Evolutionary conservation across 345 rosid species (phyloP).

Genomic region (Psidium guajava): DNA sequence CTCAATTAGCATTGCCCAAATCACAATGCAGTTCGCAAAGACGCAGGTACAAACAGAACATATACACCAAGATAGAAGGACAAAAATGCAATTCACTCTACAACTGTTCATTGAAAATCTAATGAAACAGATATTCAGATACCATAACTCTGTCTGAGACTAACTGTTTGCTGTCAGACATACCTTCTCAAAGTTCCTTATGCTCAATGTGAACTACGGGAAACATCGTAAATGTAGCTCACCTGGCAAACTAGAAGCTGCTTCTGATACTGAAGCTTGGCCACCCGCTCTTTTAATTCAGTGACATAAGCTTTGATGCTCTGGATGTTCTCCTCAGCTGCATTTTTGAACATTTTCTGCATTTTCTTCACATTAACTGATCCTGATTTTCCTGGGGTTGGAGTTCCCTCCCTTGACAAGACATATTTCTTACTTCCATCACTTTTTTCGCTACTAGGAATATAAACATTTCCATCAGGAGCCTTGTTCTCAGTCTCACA

Average conservation of each 20-base stretch:
- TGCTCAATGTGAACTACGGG: neutral
- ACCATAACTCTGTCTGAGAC: neutral
- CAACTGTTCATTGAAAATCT: neutral
- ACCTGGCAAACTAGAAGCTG: constrained; percentile 99
- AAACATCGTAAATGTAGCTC: neutral
- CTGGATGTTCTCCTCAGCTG: constrained; percentile 85
- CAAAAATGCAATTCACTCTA: neutral
- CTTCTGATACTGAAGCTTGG: constrained; percentile 93
- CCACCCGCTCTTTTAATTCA: constrained; percentile 87
- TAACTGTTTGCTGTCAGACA: neutral
- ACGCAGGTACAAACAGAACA: neutral
- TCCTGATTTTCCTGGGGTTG: constrained; percentile 32
- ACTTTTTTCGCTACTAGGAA: constrained; percentile 13
- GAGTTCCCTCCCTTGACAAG: constrained; percentile 64
- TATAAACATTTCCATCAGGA: constrained; percentile 36
- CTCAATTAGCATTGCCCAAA: neutral
- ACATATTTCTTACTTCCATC: constrained; percentile 12
- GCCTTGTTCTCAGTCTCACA: constrained; percentile 58
- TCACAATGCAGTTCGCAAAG: neutral
- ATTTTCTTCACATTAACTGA: constrained; percentile 88
- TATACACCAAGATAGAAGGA: neutral
- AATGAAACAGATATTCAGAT: neutral
- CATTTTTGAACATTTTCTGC: constrained; percentile 90
- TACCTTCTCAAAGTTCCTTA: neutral
- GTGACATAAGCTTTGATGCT: constrained; percentile 82